Evolutionary conservation across 106 monocot genomes (phyloP), one percentile per base, ranked within the genome.

Genomic region (Dioscorea alata): DNA sequence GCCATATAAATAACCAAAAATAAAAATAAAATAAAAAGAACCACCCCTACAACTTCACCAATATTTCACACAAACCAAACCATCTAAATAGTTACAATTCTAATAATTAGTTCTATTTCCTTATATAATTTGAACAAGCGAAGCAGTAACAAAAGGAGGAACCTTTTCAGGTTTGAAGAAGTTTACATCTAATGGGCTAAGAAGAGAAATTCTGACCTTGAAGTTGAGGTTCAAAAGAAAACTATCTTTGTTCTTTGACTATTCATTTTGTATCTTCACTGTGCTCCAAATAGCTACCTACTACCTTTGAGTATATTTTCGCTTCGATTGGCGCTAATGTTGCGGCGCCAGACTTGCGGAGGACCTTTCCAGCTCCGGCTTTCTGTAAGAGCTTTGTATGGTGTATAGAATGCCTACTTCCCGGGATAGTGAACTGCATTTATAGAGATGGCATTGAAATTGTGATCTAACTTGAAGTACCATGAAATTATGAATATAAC

Each of bases 351-450:
- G 87, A 68, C 18, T 78, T 75, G 61, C 97, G 89, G 13, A 97
- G 71, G 12, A 85, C 77, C 20, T 92, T 81, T 24, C 80, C 78
- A 17, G 84, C 97, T 28, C 82, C 87, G 50, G 81, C 79, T 73
- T 85, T 85, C 63, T 87, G 84, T 68, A 97, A 33, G 35, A 97
- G 86, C 18, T 65, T 65, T 12, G 85, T 84, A 77, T 97, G 97
- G 69, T 97, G 92, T 57, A 75, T 69, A 0, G 97, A 89, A 78
- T 97, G 97, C 66, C 89, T 75, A 10, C 97, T 89, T 23, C 86
- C 89, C 15, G 92, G 97, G 24, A 97, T 78, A 0, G 92, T 90
- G 69, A 97, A 97, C 97, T 97, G 89, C 74, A 89, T 50, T 84
- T 64, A 71, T 23, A 12, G 53, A 42, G 1, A 42, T 42, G 42